phyloP scores from a whole-genome alignment of 345 rosid genomes.

The Draba incana region DNA sequence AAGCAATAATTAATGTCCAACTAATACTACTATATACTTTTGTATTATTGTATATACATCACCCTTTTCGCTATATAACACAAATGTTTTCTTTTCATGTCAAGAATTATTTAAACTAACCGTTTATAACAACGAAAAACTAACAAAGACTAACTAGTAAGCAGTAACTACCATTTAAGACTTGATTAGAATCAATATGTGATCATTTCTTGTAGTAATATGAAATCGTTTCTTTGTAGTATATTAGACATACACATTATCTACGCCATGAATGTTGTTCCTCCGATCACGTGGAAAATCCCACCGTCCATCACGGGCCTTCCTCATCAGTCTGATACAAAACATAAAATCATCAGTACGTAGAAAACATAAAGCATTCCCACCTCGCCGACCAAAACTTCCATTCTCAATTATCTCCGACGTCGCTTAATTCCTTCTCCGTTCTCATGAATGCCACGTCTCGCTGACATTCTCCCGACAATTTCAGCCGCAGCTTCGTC shows the following conservation, averaged over 20 bases:
- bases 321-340: slow-evolving; percentile 2
- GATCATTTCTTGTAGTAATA: not conserved
- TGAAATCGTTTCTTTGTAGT: not conserved
- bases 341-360: too few species aligned
- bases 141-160: not conserved
- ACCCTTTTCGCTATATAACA: not conserved
- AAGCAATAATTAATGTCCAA: not conserved
- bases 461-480: not conserved
- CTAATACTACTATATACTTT: not conserved
- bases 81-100: not conserved
- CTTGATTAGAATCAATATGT: not conserved
- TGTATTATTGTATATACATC: slow-evolving; percentile 4
- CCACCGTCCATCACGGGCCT: slow-evolving; percentile 19
- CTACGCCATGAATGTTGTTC: not conserved
- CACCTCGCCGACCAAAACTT: too few species aligned
- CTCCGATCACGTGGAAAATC: slow-evolving; percentile 25
- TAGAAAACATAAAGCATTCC: too few species aligned
- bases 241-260: not conserved
- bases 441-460: too few species aligned
- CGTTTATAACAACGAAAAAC: not conserved
- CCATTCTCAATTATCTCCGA: too few species aligned
- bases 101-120: not conserved
- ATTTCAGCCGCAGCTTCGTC: not conserved
- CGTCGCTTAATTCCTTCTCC: slow-evolving; percentile 1
- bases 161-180: not conserved